Evolutionary conservation across 2,329 filamentous ascomycete species (phyloP).

Genomic region (Monosporascus sp.): DNA sequence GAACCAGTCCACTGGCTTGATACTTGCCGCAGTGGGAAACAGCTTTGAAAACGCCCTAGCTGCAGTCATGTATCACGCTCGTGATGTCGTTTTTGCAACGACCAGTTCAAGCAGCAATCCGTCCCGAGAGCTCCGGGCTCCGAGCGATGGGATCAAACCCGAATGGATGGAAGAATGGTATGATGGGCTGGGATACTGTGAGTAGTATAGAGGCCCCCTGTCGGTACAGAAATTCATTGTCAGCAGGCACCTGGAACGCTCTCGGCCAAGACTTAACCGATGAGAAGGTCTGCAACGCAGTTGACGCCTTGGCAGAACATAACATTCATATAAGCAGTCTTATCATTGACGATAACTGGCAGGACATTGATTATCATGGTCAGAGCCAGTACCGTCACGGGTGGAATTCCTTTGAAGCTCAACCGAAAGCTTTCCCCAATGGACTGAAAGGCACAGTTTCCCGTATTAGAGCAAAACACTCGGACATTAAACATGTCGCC

Average conservation of each 20-base stretch:
- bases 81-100: slow-evolving; percentile 51
- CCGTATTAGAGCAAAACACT: slow-evolving; percentile 63
- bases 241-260: slow-evolving; percentile 79
- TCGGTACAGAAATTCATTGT: slow-evolving; percentile 2
- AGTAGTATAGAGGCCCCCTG: slow-evolving; percentile 2
- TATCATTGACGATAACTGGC: slow-evolving; percentile 98
- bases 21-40: slow-evolving; percentile 67
- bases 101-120: slow-evolving; percentile 38
- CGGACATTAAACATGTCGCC: slow-evolving; percentile 73
- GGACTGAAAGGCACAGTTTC: slow-evolving; percentile 69
- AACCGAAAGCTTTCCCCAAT: slow-evolving; percentile 68
- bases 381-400: slow-evolving; percentile 51
- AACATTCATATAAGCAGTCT: slow-evolving; percentile 76
- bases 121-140: slow-evolving; percentile 38
- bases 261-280: slow-evolving; percentile 79
- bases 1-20: slow-evolving; percentile 46
- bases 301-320: slow-evolving; percentile 64
- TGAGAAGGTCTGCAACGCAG: slow-evolving; percentile 68
- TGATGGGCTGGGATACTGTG: slow-evolving; percentile 86
- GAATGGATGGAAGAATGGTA: slow-evolving; percentile 85
- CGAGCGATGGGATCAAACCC: slow-evolving; percentile 44
- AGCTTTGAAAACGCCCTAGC: slow-evolving; percentile 71
- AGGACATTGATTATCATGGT: slow-evolving; percentile 57
- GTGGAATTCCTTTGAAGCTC: slow-evolving; percentile 84
- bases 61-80: slow-evolving; percentile 82